Evolutionary conservation across 2,329 filamentous ascomycete genomes (phyloP).

Genomic region (Colletotrichum camelliae): DNA sequence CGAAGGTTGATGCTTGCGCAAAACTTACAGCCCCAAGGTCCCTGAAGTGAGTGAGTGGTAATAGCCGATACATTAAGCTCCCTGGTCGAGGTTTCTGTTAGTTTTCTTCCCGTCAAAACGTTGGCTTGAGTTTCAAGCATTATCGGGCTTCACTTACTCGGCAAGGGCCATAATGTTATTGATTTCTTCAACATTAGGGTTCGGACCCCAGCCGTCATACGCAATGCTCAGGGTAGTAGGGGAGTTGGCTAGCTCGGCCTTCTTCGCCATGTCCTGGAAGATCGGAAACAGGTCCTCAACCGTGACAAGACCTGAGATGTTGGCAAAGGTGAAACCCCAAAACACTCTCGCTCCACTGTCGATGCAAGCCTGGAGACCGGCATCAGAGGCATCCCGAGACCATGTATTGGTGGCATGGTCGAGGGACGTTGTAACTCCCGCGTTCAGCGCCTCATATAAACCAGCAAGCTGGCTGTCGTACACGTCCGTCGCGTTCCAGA

Average conservation of each 20-base stretch:
- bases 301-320: conserved; percentile 24
- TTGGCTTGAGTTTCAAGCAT: no score
- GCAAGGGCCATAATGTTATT: no score
- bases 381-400: conserved; percentile 42
- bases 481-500: background rate
- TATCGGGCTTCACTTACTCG: no score
- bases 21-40: no score
- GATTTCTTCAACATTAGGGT: no score
- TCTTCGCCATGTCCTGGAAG: conserved; percentile 39
- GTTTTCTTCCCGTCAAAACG: no score
- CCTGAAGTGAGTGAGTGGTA: no score
- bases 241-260: conserved; percentile 21
- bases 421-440: conserved; percentile 25
- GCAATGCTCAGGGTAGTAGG: background rate
- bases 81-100: no score
- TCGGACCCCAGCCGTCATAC: no score
- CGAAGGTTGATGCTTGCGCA: background rate
- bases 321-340: conserved; percentile 43
- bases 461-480: background rate
- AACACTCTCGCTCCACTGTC: conserved; percentile 53
- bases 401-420: conserved; percentile 58
- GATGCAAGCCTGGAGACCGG: conserved; percentile 49
- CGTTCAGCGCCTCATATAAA: background rate
- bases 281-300: conserved; percentile 36
- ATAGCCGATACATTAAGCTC: no score